A percentile compares a stretch with the other conserved stretches of the same genome.
phyloP scores from a whole-genome alignment of 805 yeast genomes.

The Wickerhamiella slavikovae region DNA sequence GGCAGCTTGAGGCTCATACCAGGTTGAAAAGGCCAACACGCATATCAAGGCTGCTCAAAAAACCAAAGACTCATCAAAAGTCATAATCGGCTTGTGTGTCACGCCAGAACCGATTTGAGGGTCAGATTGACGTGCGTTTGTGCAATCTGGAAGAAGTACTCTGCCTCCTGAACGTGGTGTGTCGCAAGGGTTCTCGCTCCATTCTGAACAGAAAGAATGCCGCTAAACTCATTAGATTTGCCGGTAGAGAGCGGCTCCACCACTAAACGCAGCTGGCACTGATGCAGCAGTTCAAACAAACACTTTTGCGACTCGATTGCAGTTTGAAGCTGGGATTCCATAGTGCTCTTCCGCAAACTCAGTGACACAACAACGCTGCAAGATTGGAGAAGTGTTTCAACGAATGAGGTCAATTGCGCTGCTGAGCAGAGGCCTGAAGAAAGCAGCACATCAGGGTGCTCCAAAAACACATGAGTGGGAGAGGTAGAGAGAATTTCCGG shows the following conservation, averaged over 20 bases:
- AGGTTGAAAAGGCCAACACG: no score
- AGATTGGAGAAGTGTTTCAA: constrained; percentile 18
- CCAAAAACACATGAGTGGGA: constrained; percentile 22
- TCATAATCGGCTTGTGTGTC: no score
- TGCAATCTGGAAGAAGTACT: no score
- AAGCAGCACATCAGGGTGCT: constrained; percentile 27
- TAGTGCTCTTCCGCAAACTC: constrained; percentile 21
- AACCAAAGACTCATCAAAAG: no score
- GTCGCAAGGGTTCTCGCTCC: no score
- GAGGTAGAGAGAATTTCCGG: constrained; percentile 1
- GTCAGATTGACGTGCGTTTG: no score
- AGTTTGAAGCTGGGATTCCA: constrained; percentile 16
- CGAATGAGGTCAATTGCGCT: constrained; percentile 18
- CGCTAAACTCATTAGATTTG: constrained; percentile 65
- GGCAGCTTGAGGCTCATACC: no score
- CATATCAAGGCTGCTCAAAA: no score
- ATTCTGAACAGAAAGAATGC: constrained; percentile 35
- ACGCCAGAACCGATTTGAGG: no score
- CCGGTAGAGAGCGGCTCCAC: constrained; percentile 59
- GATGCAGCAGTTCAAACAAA: constrained; percentile 27
- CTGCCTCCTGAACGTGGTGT: no score
- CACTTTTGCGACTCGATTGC: constrained; percentile 25
- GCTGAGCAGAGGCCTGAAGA: constrained; percentile 22
- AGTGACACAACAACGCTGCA: constrained; percentile 19
- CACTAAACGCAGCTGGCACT: constrained; percentile 30